These are phyloP conservation scores for Crithidia mellificae DNA, from an alignment of 208 protist genomes.

Conservation along the genomic window DNA sequence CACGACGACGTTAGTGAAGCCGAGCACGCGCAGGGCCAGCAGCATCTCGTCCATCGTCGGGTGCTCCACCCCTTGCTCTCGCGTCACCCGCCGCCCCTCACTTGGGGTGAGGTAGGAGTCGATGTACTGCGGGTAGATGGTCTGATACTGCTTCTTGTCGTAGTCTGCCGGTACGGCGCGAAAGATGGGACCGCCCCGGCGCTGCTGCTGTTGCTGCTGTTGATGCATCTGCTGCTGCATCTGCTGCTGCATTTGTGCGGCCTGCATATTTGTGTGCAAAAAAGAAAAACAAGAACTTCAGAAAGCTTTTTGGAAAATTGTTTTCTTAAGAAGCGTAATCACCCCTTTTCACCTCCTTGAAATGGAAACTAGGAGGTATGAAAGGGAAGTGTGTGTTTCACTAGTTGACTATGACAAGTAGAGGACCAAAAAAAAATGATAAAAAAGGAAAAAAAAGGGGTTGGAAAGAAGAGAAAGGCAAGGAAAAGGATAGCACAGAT, in stretches of 20 bases:
- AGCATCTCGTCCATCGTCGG: slow-evolving; percentile 75
- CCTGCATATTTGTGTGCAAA: background rate
- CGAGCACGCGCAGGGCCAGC: slow-evolving; percentile 50
- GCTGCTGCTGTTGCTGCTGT: slow-evolving; percentile 11
- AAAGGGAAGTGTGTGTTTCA: too few relatives aligned
- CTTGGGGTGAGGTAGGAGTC: slow-evolving; percentile 70
- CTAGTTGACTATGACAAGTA: too few relatives aligned
- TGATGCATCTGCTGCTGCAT: background rate
- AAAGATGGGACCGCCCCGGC: slow-evolving; percentile 15
- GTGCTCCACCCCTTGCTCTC: slow-evolving; percentile 63
- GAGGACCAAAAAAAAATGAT: too few relatives aligned
- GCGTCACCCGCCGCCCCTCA: slow-evolving; percentile 77
- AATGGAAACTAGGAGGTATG: too few relatives aligned
- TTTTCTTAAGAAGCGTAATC: too few relatives aligned
- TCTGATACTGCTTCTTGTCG: slow-evolving; percentile 77
- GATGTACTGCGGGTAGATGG: slow-evolving; percentile 88
- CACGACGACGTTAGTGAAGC: slow-evolving; percentile 59
- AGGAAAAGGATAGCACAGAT: too few relatives aligned
- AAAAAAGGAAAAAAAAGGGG: too few relatives aligned
- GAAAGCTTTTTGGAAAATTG: background rate
- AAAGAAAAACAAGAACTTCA: too few relatives aligned
- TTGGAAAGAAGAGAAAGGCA: too few relatives aligned
- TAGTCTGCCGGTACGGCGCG: slow-evolving; percentile 31
- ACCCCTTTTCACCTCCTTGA: too few relatives aligned
- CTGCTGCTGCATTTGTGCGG: background rate